Evolutionary conservation across 306 rosid species (phyloP).

Genomic region (Vigna nakashimae): DNA sequence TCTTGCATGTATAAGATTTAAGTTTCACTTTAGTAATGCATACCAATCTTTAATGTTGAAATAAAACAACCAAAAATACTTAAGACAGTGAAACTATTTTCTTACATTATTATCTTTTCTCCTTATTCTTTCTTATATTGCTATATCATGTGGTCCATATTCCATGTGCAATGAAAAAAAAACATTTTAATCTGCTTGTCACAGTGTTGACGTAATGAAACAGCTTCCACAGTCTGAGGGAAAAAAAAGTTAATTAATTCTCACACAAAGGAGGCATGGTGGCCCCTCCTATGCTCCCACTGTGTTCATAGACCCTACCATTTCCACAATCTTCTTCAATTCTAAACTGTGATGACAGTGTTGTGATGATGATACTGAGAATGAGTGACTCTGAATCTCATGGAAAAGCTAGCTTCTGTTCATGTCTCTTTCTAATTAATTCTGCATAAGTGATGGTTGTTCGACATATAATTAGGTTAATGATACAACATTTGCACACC

Average conservation of each 20-base stretch:
- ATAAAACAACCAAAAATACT: too few species aligned
- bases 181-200: background rate
- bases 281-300: constrained; percentile 29
- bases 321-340: constrained; percentile 42
- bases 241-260: background rate
- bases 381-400: constrained; percentile 42
- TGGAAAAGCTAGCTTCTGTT: background rate
- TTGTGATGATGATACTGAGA: constrained; percentile 1
- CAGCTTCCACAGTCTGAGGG: constrained; percentile 2
- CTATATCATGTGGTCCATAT: background rate
- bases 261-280: constrained; percentile 6
- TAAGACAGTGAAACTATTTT: too few species aligned
- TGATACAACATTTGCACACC: constrained; percentile 38
- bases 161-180: background rate
- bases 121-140: background rate
- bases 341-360: constrained; percentile 37
- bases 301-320: constrained; percentile 61
- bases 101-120: too few species aligned
- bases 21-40: too few species aligned
- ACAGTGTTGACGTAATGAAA: constrained; percentile 22
- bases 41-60: too few species aligned
- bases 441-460: constrained; percentile 45
- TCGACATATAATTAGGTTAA: constrained; percentile 51
- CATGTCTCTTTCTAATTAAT: constrained; percentile 38
- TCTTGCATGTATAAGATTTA: too few species aligned